A percentile compares a stretch with the other conserved stretches of the same genome.
phyloP scores from a whole-genome alignment of 495 filamentous ascomycete species.

The Aspergillus homomorphus region DNA sequence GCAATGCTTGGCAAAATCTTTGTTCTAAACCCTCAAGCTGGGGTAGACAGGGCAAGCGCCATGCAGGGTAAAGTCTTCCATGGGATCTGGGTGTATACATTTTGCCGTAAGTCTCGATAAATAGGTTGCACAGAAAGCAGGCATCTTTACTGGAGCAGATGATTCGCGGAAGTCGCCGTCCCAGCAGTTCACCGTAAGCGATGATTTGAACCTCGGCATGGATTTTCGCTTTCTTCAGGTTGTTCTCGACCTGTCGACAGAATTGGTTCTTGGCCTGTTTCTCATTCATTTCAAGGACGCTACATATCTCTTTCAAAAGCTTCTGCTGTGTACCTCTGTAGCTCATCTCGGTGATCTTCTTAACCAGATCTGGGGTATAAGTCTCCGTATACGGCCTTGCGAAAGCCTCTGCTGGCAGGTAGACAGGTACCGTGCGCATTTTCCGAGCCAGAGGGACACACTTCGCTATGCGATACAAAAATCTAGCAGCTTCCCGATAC shows the following conservation, averaged over 20 bases:
- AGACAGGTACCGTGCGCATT: conserved; percentile 11
- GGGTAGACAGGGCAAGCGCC: conserved; percentile 15
- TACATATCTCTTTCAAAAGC: conserved; percentile 12
- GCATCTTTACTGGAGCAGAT: conserved; percentile 21
- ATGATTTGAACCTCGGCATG: conserved; percentile 43
- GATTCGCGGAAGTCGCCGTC: conserved; percentile 10
- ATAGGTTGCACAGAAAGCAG: conserved; percentile 19
- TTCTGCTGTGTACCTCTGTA: conserved; percentile 13
- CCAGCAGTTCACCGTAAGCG: conserved; percentile 34
- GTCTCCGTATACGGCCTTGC: neutral
- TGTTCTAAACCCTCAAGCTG: conserved; percentile 7
- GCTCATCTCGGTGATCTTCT: conserved; percentile 7
- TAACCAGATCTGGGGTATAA: conserved; percentile 8
- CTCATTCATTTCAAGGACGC: neutral
- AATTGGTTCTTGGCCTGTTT: conserved; percentile 5
- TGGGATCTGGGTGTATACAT: conserved; percentile 9
- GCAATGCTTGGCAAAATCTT: conserved; percentile 8
- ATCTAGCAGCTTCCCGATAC: conserved; percentile 12
- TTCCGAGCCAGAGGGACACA: conserved; percentile 9
- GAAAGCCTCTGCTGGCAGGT: conserved; percentile 12
- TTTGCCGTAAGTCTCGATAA: conserved; percentile 1
- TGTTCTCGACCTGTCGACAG: conserved; percentile 9
- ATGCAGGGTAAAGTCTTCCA: conserved; percentile 18
- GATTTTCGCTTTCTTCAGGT: conserved; percentile 18
- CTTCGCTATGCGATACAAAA: conserved; percentile 12